Base-by-base conservation (phyloP, 768 basidiomycete species). In the Boletus rubroflammeus region DNA sequence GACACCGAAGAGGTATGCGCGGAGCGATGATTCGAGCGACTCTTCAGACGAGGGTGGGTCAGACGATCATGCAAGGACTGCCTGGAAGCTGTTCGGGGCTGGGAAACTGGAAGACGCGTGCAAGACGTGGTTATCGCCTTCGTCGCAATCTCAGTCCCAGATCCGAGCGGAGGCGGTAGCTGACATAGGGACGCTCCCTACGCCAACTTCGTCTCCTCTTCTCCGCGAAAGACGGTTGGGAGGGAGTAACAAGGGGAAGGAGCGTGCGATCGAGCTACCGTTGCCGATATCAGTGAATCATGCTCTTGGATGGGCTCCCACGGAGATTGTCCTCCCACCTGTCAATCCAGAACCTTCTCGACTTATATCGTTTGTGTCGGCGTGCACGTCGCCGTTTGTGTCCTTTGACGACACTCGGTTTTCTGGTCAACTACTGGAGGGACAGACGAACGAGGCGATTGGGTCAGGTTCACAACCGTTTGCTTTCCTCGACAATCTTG, bases 31-130 rank as follows among this genome's bases (percentile, higher is more conserved):
- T 42, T 80, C 81, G 41, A 79, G 80, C 17, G 60, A 68, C 15
- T 74, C 76, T 29, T 73, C 73, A 3, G 67, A 76, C 19, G 72
- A 72, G 6, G 76, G 72, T 6, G 77, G 71, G 40, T 74, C 74
- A 23, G 71, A 78, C 44, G 81, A 78, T n/a, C 76, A 78, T 19
- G 82, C 76, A 15, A 72, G 76, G 48, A 84, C 81, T 7, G 84
- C 85, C 0, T 79, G 85, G 58, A 54, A 65, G 5, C 62, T 88
- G 3, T 88, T 86, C 55, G 82, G 78, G 0, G 60, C 64, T 1
- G 66, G 72, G 11, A 73, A 75, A 3, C 72, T 15, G 9, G 56
- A 36, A 5, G 45, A 46, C 6, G 54, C 17, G 5, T 55, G 31
- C 34, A 63, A 57, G 34, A 52, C 50, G 9, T 62, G 65, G 65